Percentiles rank a stretch among this genome's conserved stretches.
phyloP scores from a whole-genome alignment of 495 filamentous ascomycete genomes.

The Tetracladium marchalianum region DNA sequence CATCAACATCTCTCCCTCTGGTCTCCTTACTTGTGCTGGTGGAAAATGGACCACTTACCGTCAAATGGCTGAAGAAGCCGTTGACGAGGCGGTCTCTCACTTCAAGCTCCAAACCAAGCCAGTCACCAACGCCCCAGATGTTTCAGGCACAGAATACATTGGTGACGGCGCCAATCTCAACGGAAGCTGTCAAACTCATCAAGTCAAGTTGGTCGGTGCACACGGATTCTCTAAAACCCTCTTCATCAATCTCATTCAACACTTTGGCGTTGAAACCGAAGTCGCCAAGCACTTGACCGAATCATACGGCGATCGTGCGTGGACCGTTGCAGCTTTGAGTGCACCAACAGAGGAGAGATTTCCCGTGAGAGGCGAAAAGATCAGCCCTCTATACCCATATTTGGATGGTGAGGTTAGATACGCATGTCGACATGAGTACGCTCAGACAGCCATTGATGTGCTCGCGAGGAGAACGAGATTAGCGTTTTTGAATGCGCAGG shows the following conservation, averaged over 20 bases:
- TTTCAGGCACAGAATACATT: conserved; percentile 68
- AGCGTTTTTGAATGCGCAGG: conserved; percentile 93
- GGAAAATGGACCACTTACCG: conserved; percentile 99
- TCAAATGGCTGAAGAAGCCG: conserved; percentile 96
- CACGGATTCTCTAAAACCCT: conserved; percentile 92
- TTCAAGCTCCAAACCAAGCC: conserved; percentile 63
- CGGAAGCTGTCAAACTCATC: conserved; percentile 84
- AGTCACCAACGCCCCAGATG: conserved; percentile 50
- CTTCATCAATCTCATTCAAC: conserved; percentile 97
- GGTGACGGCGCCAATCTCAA: conserved; percentile 70
- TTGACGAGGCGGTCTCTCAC: conserved; percentile 74
- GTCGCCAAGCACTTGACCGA: conserved; percentile 84
- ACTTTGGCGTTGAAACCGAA: conserved; percentile 91
- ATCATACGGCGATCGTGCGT: conserved; percentile 91
- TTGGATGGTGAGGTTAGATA: conserved; percentile 95
- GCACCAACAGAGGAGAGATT: conserved; percentile 74
- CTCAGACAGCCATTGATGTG: conserved; percentile 88
- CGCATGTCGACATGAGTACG: conserved; percentile 83
- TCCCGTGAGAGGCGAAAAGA: conserved; percentile 76
- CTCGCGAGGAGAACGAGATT: conserved; percentile 79
- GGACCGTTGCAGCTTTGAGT: conserved; percentile 85
- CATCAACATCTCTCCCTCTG: conserved; percentile 75
- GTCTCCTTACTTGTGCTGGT: conserved; percentile 88
- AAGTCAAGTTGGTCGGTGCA: conserved; percentile 81
- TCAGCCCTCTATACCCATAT: conserved; percentile 81